phyloP scores from a whole-genome alignment of 805 yeast species.

The Dipodascopsis uninucleata region DNA sequence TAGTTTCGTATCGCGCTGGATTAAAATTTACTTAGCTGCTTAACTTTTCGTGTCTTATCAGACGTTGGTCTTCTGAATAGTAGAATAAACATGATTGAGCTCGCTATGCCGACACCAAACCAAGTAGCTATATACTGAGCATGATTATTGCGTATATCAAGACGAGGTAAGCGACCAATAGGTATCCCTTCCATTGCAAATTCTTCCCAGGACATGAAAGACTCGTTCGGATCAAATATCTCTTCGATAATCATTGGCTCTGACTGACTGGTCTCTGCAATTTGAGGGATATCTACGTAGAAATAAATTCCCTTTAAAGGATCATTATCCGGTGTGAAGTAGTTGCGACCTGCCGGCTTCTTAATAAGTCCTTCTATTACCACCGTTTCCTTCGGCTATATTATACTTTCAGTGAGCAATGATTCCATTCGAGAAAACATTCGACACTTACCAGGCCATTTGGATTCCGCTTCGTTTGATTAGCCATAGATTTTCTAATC shows the following conservation, averaged over 20 bases:
- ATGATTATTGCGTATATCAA: conserved; percentile 83
- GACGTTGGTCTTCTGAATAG: conserved; percentile 45
- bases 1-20: too few relatives aligned
- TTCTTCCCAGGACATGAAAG: conserved; percentile 43
- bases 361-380: conserved; percentile 67
- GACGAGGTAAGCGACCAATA: conserved; percentile 73
- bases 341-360: conserved; percentile 45
- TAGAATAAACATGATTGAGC: conserved; percentile 60
- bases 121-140: conserved; percentile 89
- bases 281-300: conserved; percentile 74
- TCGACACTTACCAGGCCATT: conserved; percentile 44
- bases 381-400: conserved; percentile 61
- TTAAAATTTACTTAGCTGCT: conserved; percentile 10
- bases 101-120: conserved; percentile 80
- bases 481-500: conserved; percentile 66
- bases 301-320: conserved; percentile 66
- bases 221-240: conserved; percentile 34
- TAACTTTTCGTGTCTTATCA: conserved; percentile 14
- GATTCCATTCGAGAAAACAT: not conserved
- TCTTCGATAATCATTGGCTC: conserved; percentile 76
- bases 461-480: conserved; percentile 56
- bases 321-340: conserved; percentile 69
- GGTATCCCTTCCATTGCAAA: conserved; percentile 78
- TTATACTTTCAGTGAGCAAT: not conserved
- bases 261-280: conserved; percentile 65